phyloP scores from a whole-genome alignment of 176 grass and related monocot genomes.

The Thalia dealbata region DNA sequence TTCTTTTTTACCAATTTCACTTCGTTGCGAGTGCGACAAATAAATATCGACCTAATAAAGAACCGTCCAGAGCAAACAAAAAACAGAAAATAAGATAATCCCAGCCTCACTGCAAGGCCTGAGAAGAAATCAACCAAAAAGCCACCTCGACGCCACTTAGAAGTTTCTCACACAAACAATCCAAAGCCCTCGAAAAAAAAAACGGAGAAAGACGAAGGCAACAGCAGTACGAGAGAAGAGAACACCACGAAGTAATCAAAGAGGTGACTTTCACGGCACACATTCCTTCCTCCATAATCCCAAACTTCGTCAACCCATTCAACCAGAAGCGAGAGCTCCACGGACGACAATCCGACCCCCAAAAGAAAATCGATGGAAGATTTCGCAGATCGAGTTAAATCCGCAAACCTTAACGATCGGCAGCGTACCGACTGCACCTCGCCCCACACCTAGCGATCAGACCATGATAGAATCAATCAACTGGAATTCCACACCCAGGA shows the following conservation, averaged over 20 bases:
- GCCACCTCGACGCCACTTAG: background rate
- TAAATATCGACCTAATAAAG: background rate
- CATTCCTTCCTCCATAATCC: background rate
- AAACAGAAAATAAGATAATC: background rate
- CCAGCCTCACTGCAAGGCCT: background rate
- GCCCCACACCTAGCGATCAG: background rate
- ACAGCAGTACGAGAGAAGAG: background rate
- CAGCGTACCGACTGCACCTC: background rate
- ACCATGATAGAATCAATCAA: background rate
- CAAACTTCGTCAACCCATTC: background rate
- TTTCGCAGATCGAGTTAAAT: background rate
- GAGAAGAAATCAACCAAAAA: background rate
- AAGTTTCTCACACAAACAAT: background rate
- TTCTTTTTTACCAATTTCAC: background rate
- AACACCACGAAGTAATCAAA: background rate
- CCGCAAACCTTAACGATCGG: background rate
- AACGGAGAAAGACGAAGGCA: background rate
- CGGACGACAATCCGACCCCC: background rate
- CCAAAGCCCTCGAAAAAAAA: background rate
- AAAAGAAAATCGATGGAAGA: background rate
- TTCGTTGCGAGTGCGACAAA: background rate
- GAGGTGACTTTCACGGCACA: constrained; percentile 9
- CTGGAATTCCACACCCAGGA: background rate
- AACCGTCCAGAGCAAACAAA: background rate
- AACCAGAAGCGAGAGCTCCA: background rate